Evolutionary conservation across 768 basidiomycete genomes (phyloP), one percentile per base, ranked within the genome.

Genomic region (Tubosaeta brunneosetosa): DNA sequence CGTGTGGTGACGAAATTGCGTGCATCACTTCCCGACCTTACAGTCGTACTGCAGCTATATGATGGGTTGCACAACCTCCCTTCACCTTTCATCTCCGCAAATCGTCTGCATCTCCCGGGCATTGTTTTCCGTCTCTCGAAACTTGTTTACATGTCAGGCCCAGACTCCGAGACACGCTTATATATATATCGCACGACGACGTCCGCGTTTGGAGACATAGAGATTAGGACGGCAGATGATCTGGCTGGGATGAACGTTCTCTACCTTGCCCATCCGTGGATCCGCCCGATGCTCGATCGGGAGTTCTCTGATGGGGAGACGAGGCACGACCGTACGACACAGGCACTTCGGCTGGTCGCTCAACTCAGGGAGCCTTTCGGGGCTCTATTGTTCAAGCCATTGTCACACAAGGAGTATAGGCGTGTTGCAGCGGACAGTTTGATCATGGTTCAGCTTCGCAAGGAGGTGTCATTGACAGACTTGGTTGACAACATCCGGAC

Each of bases 171-270:
- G 22, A n/a, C 26, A 3, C 11, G 14, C 9, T 1, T n/a, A 3
- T n/a, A 9, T 27, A 17, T 58, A 12, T 61, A 61, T 43, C 50
- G 13, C 22, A 40, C 34, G 8, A 52, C 27, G 16, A 49, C 48
- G n/a, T n/a, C 44, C 3, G n/a, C 5, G 11, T 25, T 61, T 9
- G 48, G 59, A 1, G 43, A 45, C 1, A 33, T 61, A 1, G 49
- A 61, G 43, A 44, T 58, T 16, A 16, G 16, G 34, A 36, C 34
- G 16, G 14, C 13, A 16, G 34, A 36, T 6, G 34, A 36, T 36
- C 2, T 36, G 14, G 16, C 34, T 16, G 34, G 13, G 16, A 36
- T 36, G 34, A 36, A n/a, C 6, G 34, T 36, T 36, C 34, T 36
- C 34, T 36, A 36, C 34, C 34, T 36, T 16, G 34, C 16, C 16